Evolutionary conservation across 352 stramenopile genomes (phyloP).

Genomic region (Globisporangium acanthophoron): DNA sequence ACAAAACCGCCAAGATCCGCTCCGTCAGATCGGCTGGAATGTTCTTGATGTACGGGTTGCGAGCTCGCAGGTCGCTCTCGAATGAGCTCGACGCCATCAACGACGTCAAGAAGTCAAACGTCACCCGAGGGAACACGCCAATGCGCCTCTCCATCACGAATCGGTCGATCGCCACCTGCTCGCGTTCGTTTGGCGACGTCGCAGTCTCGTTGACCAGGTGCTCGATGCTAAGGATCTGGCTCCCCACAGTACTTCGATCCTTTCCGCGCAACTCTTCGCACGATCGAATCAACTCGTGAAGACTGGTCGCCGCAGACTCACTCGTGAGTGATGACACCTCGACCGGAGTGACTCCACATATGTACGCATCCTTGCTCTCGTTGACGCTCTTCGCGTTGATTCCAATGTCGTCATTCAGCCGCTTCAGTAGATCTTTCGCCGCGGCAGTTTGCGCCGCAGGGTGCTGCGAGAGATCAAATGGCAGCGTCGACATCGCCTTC

Average conservation of each 20-base stretch:
- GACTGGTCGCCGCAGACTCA: conserved; percentile 18
- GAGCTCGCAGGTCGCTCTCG: conserved; percentile 46
- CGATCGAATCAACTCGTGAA: conserved; percentile 44
- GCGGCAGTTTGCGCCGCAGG: conserved; percentile 89
- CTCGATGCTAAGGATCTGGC: conserved; percentile 51
- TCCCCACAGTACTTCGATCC: conserved; percentile 50
- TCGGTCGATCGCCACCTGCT: conserved; percentile 24
- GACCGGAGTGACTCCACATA: conserved; percentile 51
- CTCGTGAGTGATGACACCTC: conserved; percentile 25
- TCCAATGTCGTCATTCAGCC: conserved; percentile 91
- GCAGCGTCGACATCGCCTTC: conserved; percentile 48
- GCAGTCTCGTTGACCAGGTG: conserved; percentile 41
- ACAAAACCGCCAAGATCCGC: conserved; percentile 51
- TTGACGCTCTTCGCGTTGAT: conserved; percentile 74
- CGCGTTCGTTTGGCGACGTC: neutral
- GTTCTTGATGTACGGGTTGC: conserved; percentile 58
- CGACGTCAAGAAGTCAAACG: conserved; percentile 78
- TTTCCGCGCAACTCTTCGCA: conserved; percentile 43
- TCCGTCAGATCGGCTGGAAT: conserved; percentile 31
- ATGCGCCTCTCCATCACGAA: conserved; percentile 62
- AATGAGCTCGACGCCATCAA: conserved; percentile 56
- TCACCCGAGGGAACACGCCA: conserved; percentile 52
- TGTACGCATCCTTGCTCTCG: conserved; percentile 67
- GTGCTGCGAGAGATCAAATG: conserved; percentile 91
- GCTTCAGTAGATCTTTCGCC: conserved; percentile 91